Evolutionary conservation across 2,329 filamentous ascomycete genomes (phyloP).

Genomic region (Lasiodiplodia sp.): DNA sequence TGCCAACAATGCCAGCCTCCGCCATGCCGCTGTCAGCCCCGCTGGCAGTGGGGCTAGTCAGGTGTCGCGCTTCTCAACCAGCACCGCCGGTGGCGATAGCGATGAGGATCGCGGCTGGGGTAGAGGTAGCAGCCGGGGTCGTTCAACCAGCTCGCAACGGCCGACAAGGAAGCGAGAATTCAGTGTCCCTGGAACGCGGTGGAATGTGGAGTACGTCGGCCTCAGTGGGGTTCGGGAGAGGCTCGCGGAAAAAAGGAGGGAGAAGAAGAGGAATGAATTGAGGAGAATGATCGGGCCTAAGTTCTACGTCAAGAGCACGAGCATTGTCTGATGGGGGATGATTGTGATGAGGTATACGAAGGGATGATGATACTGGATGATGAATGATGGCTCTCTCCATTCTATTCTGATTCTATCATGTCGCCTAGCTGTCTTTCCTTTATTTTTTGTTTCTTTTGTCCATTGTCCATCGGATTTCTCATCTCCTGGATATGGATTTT

Average conservation of each 20-base stretch:
- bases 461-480: neutral
- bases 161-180: constrained; percentile 4
- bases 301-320: constrained; percentile 22
- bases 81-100: constrained; percentile 11
- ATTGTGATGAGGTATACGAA: constrained; percentile 16
- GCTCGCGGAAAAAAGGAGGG: constrained; percentile 55
- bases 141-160: constrained; percentile 22
- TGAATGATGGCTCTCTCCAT: constrained; percentile 10
- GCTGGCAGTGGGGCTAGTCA: neutral
- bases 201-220: constrained; percentile 59
- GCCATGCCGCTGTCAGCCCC: neutral
- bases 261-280: constrained; percentile 61
- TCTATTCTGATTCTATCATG: neutral
- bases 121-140: constrained; percentile 23
- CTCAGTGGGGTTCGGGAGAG: constrained; percentile 58
- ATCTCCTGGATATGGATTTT: neutral
- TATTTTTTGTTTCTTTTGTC: neutral
- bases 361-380: constrained; percentile 17
- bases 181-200: constrained; percentile 33
- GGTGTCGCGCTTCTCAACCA: constrained; percentile 18
- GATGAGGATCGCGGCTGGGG: constrained; percentile 23
- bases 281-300: constrained; percentile 57
- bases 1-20: neutral
- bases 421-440: neutral
- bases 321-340: constrained; percentile 12